These are phyloP conservation scores for Rhodotorula sp. DNA, from an alignment of 1,284 basidiomycete species.

Conservation along the genomic window DNA sequence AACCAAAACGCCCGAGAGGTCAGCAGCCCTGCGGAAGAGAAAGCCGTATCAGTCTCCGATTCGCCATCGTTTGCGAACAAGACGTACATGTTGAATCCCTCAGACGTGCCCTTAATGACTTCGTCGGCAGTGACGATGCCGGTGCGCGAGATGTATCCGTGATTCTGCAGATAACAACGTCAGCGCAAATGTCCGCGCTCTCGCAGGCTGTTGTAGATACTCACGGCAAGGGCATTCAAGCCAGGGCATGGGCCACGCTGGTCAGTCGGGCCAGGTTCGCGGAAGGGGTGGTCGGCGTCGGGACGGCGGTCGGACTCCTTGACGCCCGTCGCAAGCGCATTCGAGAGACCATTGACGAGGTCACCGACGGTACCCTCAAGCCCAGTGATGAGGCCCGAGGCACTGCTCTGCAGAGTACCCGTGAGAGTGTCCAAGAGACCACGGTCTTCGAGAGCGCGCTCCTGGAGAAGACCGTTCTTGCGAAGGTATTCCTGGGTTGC, in stretches of 20 bases:
- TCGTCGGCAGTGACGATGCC: constrained; percentile 47
- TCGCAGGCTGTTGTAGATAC: too few relatives aligned
- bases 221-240: constrained; percentile 50
- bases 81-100: constrained; percentile 13
- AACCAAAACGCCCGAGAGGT: constrained; percentile 1
- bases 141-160: constrained; percentile 34
- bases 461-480: neutral
- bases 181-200: too few relatives aligned
- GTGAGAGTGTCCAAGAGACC: neutral
- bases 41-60: too few relatives aligned
- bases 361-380: neutral
- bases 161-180: constrained; percentile 18
- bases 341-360: constrained; percentile 7
- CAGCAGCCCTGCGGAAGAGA: too few relatives aligned
- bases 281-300: constrained; percentile 40
- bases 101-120: constrained; percentile 40
- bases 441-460: constrained; percentile 6
- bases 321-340: neutral
- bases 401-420: neutral
- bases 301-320: constrained; percentile 1
- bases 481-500: neutral
- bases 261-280: constrained; percentile 43
- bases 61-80: too few relatives aligned
- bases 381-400: neutral
- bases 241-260: constrained; percentile 50